Percentiles rank a stretch among this genome's conserved stretches.
Evolutionary conservation across 2,329 filamentous ascomycete species (phyloP).

Genomic region (Zelopaecilomyces penicillatus): DNA sequence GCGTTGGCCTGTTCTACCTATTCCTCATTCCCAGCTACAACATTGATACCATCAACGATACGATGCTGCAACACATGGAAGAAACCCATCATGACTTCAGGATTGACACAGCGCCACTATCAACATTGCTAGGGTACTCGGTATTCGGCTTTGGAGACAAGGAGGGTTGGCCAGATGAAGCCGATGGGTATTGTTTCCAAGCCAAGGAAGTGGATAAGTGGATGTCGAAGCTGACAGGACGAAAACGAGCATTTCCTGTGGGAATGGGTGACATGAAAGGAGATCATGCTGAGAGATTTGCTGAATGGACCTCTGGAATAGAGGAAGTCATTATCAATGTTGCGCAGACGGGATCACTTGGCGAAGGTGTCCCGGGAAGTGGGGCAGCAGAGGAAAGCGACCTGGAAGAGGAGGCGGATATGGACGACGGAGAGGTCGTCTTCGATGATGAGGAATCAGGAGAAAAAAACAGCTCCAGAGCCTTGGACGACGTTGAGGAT

Average conservation of each 20-base stretch:
- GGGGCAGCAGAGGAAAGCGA: slow-evolving; percentile 81
- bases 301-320: slow-evolving; percentile 72
- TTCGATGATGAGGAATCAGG: slow-evolving; percentile 32
- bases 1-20: slow-evolving; percentile 69
- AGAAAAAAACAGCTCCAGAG: slow-evolving; percentile 27
- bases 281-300: slow-evolving; percentile 57
- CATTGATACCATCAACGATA: slow-evolving; percentile 85
- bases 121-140: slow-evolving; percentile 70
- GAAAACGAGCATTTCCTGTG: slow-evolving; percentile 80
- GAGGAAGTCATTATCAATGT: slow-evolving; percentile 59
- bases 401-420: slow-evolving; percentile 58
- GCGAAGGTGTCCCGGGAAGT: slow-evolving; percentile 64
- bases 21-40: slow-evolving; percentile 87
- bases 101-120: slow-evolving; percentile 81
- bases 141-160: slow-evolving; percentile 91
- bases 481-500: slow-evolving; percentile 76
- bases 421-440: slow-evolving; percentile 45
- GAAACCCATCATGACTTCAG: slow-evolving; percentile 97
- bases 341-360: slow-evolving; percentile 50
- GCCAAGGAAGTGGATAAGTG: slow-evolving; percentile 86
- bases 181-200: slow-evolving; percentile 87
- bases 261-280: slow-evolving; percentile 79
- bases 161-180: slow-evolving; percentile 85
- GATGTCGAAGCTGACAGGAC: slow-evolving; percentile 89
- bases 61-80: slow-evolving; percentile 74